Percentiles rank a stretch among this genome's conserved stretches.
These are phyloP conservation scores for Theileria annulata DNA, from an alignment of 169 alveolate species.

Conservation along the genomic window DNA sequence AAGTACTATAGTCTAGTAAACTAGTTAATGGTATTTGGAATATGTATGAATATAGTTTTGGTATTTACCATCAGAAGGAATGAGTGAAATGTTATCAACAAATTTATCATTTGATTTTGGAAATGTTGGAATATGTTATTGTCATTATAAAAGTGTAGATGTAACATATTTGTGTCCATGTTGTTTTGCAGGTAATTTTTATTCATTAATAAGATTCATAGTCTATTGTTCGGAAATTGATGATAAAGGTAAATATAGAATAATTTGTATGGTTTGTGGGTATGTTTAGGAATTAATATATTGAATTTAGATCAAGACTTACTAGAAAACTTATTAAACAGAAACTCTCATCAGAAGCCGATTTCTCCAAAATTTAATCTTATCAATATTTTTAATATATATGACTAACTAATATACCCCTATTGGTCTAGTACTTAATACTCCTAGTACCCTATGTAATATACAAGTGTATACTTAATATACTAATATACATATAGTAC, in stretches of 20 bases:
- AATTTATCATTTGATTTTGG: slow-evolving; percentile 75
- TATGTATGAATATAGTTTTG: slow-evolving; percentile 71
- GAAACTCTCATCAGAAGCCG: slow-evolving; percentile 52
- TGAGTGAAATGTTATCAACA: slow-evolving; percentile 75
- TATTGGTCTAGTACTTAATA: no score
- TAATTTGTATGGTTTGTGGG: slow-evolving; percentile 65
- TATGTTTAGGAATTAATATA: background rate
- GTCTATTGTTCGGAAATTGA: slow-evolving; percentile 67
- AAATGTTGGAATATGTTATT: slow-evolving; percentile 82
- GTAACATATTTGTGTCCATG: slow-evolving; percentile 83
- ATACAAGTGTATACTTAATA: no score
- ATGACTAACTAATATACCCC: no score
- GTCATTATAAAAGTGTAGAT: slow-evolving; percentile 83
- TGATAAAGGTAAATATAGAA: slow-evolving; percentile 49
- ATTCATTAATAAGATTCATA: no score
- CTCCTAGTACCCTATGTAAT: no score
- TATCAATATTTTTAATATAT: no score
- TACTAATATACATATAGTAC: background rate
- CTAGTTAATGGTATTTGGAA: background rate
- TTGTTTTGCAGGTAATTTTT: slow-evolving; percentile 75
- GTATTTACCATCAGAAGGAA: slow-evolving; percentile 77
- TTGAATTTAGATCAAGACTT: slow-evolving; percentile 47
- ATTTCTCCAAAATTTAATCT: slow-evolving; percentile 33
- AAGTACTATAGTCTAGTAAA: no score
- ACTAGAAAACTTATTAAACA: slow-evolving; percentile 44